These are phyloP conservation scores for Mycena venus DNA, from an alignment of 768 basidiomycete species.

Conservation along the genomic window DNA sequence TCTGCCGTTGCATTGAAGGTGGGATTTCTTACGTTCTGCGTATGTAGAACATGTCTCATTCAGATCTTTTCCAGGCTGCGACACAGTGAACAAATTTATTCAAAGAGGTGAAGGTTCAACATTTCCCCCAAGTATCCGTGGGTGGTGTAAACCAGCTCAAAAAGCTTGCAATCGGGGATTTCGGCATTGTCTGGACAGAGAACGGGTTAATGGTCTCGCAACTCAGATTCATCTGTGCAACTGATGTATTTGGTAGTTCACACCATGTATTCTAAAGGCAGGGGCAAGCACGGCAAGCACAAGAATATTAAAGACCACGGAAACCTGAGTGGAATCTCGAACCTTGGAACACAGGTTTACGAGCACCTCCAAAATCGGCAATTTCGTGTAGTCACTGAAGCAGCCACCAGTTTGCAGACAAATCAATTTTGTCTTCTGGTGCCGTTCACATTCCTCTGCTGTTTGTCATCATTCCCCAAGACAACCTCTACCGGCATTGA, in stretches of 20 bases:
- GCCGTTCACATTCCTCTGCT: no score
- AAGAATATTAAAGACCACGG: constrained; percentile 30
- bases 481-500: no score
- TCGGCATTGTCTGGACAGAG: constrained; percentile 6
- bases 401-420: no score
- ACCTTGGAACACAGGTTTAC: no score
- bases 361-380: no score
- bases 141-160: not conserved
- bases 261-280: constrained; percentile 40
- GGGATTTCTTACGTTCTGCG: not conserved
- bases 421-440: no score
- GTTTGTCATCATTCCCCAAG: no score
- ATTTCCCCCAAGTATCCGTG: not conserved
- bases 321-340: constrained; percentile 42
- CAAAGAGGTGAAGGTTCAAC: not conserved
- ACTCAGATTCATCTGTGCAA: no score
- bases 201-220: not conserved
- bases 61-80: not conserved
- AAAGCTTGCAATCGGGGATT: not conserved
- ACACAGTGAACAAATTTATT: not conserved
- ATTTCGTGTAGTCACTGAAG: no score
- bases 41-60: not conserved
- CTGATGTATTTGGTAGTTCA: no score
- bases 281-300: constrained; percentile 45
- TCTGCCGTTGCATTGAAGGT: not conserved